Base-by-base conservation (phyloP, 306 rosid species). In the Carpinus fangiana region DNA sequence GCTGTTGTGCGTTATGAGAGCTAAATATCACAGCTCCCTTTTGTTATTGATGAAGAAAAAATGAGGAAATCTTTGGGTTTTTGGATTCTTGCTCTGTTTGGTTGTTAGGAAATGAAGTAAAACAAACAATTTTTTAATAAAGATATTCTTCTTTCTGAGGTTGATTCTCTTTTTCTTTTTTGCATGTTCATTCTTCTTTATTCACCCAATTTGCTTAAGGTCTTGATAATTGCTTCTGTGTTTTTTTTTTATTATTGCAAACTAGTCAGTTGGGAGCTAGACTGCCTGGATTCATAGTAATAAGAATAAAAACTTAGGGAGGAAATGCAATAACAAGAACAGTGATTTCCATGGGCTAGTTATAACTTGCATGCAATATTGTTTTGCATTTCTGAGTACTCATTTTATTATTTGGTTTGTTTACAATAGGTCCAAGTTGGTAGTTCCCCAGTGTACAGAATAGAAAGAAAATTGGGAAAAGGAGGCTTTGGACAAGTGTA, bases 401-500 rank as follows among this genome's bases (percentile, higher is more conserved):
- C 64, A 23, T 36, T 71, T 21, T 23, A 1, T 64, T 79, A 16
- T 72, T 21, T 70, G 13, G 57, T 69, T 81, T 61, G 11, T 50
- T 51, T n/a, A 45, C 74, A 66, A 83, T 84, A 81, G 94, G 85
- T 82, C 66, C 96, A 90, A 84, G 96, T 95, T 14, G 90, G 99
- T 53, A 88, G 90, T 72, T 93, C 99, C 66, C 99, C 99, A 18
- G 36, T 52, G 38, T 95, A 93, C 87, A 93, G 82, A 88, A 13
- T 87, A 73, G 99, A 89, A 55, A 90, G 70, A 76, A 95, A 93
- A 86, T 85, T 95, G 70, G 99, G 99, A 50, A 93, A 91, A 86
- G 99, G 98, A 76, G 99, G 99, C 23, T 95, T 93, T 78, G 99
- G 99, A 56, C 98, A 95, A 87, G 99, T 95, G 50, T 95, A 88